These are phyloP conservation scores for Erucastrum elatum DNA, from an alignment of 345 rosid genomes.

Conservation along the genomic window DNA sequence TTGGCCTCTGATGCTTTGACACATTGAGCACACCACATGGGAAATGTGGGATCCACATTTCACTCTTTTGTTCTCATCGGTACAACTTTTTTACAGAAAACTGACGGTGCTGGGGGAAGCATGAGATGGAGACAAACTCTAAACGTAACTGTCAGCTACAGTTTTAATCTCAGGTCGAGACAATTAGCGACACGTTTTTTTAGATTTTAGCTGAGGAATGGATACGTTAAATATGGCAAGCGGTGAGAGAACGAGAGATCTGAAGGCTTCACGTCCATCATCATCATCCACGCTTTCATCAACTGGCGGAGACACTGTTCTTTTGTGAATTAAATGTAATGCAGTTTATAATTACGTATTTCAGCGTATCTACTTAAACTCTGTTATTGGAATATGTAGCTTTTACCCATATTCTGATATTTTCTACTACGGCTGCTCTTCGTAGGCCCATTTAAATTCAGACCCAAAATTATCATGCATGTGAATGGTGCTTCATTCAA, in stretches of 20 bases:
- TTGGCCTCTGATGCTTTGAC: slow-evolving; percentile 36
- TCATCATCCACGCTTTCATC: neutral
- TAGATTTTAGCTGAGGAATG: slow-evolving; percentile 21
- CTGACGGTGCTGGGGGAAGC: slow-evolving; percentile 35
- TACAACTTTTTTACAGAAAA: slow-evolving; percentile 9
- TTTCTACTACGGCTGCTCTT: neutral
- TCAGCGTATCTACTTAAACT: neutral
- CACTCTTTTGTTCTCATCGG: slow-evolving; percentile 11
- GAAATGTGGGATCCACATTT: slow-evolving; percentile 5
- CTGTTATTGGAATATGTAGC: neutral
- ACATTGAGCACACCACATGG: slow-evolving; percentile 32
- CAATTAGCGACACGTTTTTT: slow-evolving; percentile 22
- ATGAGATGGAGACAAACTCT: slow-evolving; percentile 32
- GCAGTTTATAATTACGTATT: neutral
- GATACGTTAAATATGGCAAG: slow-evolving; percentile 12
- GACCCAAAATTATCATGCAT: neutral
- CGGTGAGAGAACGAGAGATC: neutral
- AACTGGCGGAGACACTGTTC: neutral
- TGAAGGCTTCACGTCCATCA: neutral
- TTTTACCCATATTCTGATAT: neutral
- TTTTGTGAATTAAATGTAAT: neutral
- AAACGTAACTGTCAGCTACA: slow-evolving; percentile 26
- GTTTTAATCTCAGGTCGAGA: slow-evolving; percentile 13
- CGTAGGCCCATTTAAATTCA: neutral
- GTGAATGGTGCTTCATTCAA: neutral